Conservation (phyloP, 75 land plant genomes). For the Selaginella moellendorffii region DNA sequence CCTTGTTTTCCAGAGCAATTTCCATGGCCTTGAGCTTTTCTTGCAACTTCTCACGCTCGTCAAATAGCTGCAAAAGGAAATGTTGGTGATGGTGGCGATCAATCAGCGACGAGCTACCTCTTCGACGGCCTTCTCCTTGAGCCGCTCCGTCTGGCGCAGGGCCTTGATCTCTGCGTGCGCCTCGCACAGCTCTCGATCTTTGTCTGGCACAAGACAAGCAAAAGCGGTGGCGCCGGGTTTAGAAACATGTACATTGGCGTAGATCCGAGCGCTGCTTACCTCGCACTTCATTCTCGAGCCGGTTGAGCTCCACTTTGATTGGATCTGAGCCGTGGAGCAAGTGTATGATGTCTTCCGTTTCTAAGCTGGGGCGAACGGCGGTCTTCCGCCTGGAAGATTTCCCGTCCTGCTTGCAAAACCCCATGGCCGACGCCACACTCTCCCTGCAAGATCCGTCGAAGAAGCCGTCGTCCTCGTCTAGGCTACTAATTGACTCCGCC, state of each 20-base stretch:
- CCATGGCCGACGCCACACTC: background rate
- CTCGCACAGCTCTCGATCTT: slow-evolving; percentile 71
- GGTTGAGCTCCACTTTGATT: slow-evolving; percentile 63
- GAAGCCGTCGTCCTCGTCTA: slow-evolving; percentile 13
- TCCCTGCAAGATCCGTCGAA: background rate
- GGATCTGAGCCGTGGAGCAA: slow-evolving; percentile 91
- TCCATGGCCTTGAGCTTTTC: slow-evolving; percentile 58
- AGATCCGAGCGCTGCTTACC: slow-evolving; percentile 28
- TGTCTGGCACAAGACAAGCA: slow-evolving; percentile 42
- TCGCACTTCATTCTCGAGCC: slow-evolving; percentile 82
- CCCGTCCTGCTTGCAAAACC: background rate
- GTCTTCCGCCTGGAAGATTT: slow-evolving; percentile 7
- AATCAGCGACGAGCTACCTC: slow-evolving; percentile 40
- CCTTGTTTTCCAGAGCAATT: slow-evolving; percentile 62
- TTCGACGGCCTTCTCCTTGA: slow-evolving; percentile 73
- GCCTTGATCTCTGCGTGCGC: slow-evolving; percentile 76
- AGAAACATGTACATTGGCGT: background rate
- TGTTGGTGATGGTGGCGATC: too few relatives aligned
- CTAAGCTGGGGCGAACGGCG: slow-evolving; percentile 24
- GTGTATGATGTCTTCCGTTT: slow-evolving; percentile 45
- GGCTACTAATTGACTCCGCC: slow-evolving; percentile 12
- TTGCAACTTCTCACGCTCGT: slow-evolving; percentile 45
- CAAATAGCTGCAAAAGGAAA: slow-evolving; percentile 43
- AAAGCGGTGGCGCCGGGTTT: too few relatives aligned
- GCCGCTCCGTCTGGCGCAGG: slow-evolving; percentile 49